phyloP scores from a whole-genome alignment of 345 rosid genomes.

The Euphorbia pulcherrima region DNA sequence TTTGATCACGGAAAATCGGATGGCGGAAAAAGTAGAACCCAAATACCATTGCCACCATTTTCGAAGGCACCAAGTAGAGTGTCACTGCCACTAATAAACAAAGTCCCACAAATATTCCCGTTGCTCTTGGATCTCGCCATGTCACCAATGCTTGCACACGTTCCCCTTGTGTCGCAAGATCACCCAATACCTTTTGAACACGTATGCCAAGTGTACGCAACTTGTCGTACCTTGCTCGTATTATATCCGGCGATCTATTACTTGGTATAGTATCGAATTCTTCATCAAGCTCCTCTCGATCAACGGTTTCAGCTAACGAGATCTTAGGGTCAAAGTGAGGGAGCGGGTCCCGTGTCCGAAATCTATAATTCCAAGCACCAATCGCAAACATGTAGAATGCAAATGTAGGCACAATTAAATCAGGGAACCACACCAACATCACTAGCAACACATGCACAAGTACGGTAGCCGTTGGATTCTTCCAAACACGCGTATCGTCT shows the following conservation, averaged over 20 bases:
- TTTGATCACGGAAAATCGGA: conserved; percentile 69
- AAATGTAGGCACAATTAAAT: conserved; percentile 61
- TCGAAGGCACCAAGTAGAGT: conserved; percentile 64
- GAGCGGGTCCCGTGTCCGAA: conserved; percentile 42
- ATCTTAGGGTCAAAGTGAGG: conserved; percentile 74
- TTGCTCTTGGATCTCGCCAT: conserved; percentile 83
- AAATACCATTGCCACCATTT: conserved; percentile 79
- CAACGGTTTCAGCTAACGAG: conserved; percentile 53
- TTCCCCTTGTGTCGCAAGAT: conserved; percentile 73
- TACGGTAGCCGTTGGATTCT: conserved; percentile 62
- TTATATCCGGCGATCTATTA: conserved; percentile 35
- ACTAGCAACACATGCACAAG: conserved; percentile 71
- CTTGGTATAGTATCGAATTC: conserved; percentile 72
- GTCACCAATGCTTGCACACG: conserved; percentile 70
- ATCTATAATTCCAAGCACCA: conserved; percentile 73
- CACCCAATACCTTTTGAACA: conserved; percentile 62
- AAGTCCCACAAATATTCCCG: conserved; percentile 65
- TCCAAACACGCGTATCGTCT: conserved; percentile 73
- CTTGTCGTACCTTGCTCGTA: conserved; percentile 53
- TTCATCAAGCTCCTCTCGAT: conserved; percentile 61
- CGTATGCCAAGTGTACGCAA: conserved; percentile 48
- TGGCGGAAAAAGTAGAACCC: conserved; percentile 87
- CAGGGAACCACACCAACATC: conserved; percentile 77
- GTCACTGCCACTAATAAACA: conserved; percentile 69
- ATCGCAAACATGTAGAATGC: conserved; percentile 71